A percentile compares a stretch with the other conserved stretches of the same genome.
These are phyloP conservation scores for Durotheca rogersii DNA, from an alignment of 495 filamentous ascomycete species.

Conservation along the genomic window DNA sequence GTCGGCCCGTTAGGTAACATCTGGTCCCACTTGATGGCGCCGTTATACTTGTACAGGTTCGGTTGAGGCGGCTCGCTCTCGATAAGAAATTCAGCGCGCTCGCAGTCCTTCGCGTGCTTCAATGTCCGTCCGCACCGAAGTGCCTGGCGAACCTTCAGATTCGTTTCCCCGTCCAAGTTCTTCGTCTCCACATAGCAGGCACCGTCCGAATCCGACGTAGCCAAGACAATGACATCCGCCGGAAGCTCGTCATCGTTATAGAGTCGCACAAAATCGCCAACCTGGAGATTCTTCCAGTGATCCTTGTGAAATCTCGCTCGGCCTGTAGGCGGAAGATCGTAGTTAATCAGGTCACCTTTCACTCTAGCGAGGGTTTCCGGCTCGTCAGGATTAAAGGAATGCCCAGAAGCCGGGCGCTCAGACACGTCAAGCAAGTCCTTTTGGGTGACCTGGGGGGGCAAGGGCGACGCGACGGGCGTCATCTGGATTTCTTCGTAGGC, in stretches of 20 bases:
- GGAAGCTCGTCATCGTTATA: conserved; percentile 97
- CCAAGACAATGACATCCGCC: conserved; percentile 92
- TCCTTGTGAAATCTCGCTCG: conserved; percentile 82
- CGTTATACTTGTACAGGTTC: conserved; percentile 92
- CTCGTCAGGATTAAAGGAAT: conserved; percentile 62
- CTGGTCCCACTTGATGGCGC: conserved; percentile 83
- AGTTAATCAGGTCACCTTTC: conserved; percentile 53
- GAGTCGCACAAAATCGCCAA: conserved; percentile 94
- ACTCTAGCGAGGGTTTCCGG: conserved; percentile 52
- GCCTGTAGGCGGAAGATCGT: conserved; percentile 41
- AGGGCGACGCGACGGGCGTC: conserved; percentile 88
- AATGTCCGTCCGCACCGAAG: conserved; percentile 80
- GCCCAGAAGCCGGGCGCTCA: conserved; percentile 38
- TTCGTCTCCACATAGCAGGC: conserved; percentile 98
- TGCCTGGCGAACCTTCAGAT: conserved; percentile 92
- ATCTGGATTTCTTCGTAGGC: conserved; percentile 74
- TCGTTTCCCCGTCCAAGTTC: conserved; percentile 97
- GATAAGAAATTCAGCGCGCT: conserved; percentile 79
- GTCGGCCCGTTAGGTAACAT: conserved; percentile 60
- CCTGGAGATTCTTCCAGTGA: conserved; percentile 92
- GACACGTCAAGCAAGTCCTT: conserved; percentile 33
- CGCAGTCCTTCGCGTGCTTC: conserved; percentile 90
- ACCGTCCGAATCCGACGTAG: conserved; percentile 91
- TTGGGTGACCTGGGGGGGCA: conserved; percentile 46
- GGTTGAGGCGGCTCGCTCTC: conserved; percentile 91